A percentile compares a stretch with the other conserved stretches of the same genome.
Evolutionary conservation across 2,329 filamentous ascomycete genomes (phyloP).

Genomic region (Claviceps sorghi): DNA sequence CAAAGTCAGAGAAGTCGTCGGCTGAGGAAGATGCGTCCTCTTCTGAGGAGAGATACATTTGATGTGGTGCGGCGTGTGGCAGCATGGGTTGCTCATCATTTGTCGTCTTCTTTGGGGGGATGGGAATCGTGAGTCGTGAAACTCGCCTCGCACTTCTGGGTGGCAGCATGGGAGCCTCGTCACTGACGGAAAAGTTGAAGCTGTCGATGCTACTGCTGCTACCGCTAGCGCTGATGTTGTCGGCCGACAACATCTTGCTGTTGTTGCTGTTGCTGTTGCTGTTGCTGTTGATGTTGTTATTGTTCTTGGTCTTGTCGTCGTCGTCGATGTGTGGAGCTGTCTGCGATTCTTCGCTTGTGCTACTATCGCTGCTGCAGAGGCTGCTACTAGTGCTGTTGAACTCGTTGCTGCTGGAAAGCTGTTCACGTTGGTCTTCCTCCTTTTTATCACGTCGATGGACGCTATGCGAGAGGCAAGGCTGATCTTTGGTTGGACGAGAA

Average conservation of each 20-base stretch:
- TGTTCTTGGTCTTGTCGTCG: constrained; percentile 9
- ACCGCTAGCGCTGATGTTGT: constrained; percentile 9
- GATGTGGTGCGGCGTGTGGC: constrained; percentile 34
- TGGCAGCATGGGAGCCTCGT: constrained; percentile 28
- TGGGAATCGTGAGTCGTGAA: constrained; percentile 25
- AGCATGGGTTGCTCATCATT: constrained; percentile 18
- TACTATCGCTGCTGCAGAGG: constrained; percentile 2
- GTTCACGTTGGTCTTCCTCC: constrained; percentile 1
- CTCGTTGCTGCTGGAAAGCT: constrained; percentile 1
- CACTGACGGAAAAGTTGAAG: constrained; percentile 9
- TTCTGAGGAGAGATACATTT: constrained; percentile 50
- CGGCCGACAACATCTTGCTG: constrained; percentile 17
- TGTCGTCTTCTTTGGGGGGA: constrained; percentile 21
- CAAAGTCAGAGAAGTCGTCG: constrained; percentile 42
- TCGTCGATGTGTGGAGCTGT: constrained; percentile 4
- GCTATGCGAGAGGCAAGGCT: neutral
- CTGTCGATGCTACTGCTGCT: constrained; percentile 7
- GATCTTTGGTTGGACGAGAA: constrained; percentile 2
- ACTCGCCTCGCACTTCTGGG: constrained; percentile 34
- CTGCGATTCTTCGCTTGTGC: neutral
- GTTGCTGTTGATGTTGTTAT: constrained; percentile 7
- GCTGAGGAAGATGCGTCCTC: constrained; percentile 50
- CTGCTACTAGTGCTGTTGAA: neutral
- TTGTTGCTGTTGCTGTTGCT: constrained; percentile 6
- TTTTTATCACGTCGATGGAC: neutral